Base-by-base conservation (phyloP, 1,139 yeast genomes). In the Suhomyces chickasaworum region DNA sequence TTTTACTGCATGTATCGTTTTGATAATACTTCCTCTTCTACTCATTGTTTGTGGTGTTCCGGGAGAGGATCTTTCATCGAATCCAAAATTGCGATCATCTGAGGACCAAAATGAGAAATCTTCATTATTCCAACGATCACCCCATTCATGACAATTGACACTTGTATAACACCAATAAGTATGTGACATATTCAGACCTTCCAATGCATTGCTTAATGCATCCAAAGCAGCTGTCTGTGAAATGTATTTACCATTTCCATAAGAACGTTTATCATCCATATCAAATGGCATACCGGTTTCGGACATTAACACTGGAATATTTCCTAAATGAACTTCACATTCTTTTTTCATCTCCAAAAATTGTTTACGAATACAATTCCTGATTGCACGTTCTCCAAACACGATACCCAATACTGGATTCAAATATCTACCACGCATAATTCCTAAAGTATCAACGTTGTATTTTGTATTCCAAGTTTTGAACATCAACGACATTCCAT, bases 221-320 rank as follows among this genome's bases (percentile, higher is more conserved):
- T 91, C 97, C 64, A 89, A 69, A 0, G 97, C 97, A 6, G 80
- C 73, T 2, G 87, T 84, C 59, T 91, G 98, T 1, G 89, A 77
- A 10, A 74, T 65, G 60, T 81, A 90, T 51, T 82, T 78, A 1
- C 91, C 89, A 45, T 73, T 75, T 1, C 63, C 60, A 59, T 80
- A 90, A 0, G 97, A 88, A 39, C 68, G 70, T 57, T 85, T 86
- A 49, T 79, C 76, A 61, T 91, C 93, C 96, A 91, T 87, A 64
- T 93, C 97, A 64, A 84, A 89, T 2, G 99, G 98, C 84, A 91
- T 88, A 2, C 99, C 99, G n/a, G 93, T 90, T 65, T 91, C 99
- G 1, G 96, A 83, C 75, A 93, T 82, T 35, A 91, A 68, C 7
- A 86, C 78, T 0, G 96, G 96, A 9, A 87, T 69, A 12, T 56